Base-by-base conservation (phyloP, 768 basidiomycete species). In the Kwoniella dendrophila region DNA sequence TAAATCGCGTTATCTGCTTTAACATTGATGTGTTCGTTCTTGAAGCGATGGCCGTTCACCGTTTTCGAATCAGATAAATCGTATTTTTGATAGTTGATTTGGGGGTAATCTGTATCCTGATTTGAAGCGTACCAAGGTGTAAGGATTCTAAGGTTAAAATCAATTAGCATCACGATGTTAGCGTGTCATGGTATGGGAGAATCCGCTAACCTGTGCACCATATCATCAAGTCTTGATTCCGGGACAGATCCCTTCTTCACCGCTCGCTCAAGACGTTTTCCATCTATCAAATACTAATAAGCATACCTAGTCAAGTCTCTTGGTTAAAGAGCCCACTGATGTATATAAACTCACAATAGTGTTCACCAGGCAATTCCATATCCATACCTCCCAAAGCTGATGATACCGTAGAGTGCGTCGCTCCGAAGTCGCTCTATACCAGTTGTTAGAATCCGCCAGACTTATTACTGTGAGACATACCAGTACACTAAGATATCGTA, bases 51-150 rank as follows among this genome's bases (percentile, higher is more conserved):
- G 7, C 69, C 69, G 20, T 70, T 51, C 2, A 65, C 59, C 16
- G 60, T 55, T 29, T 59, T 53, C 24, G 40, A n/a, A 44, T 75
- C 73, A 14, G 56, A 45, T 0, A 75, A 61, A 33, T 69, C 56
- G 48, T 66, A 70, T 33, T 67, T 69, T 34, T 75, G 69, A 41
- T 61, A 75, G 80, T 87, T 90, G 57, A 83, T 81, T 16, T 71
- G 52, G 0, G 90, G 90, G 77, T 84, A 92, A n/a, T 80, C 74
- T 2, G 82, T 73, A 76, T 92, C 87, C 79, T 81, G 82, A 36
- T 73, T 70, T 20, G 77, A 63, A 6, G 66, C 66, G 56, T 73
- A 86, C 84, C 86, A 90, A 6, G 83, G 73, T 2, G 73, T 76
- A n/a, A 78, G 63, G 40, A 78, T 76, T 8, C 75, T 74, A 51